Conservation (phyloP, 805 yeast species). For the Ogataea dorogensis region DNA sequence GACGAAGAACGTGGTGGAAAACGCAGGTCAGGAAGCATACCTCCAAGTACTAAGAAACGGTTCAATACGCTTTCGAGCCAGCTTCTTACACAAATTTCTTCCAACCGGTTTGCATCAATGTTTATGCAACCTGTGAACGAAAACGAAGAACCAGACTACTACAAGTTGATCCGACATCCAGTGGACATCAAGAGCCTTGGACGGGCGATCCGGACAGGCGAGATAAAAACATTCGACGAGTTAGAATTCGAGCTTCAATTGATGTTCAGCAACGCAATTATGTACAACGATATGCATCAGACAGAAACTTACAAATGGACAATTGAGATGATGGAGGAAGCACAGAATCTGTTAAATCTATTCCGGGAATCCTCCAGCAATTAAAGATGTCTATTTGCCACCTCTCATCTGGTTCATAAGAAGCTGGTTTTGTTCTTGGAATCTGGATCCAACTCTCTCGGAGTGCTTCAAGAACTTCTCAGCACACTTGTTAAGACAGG, state of each 20-base stretch:
- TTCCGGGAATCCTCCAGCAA: constrained; percentile 46
- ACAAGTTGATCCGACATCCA: constrained; percentile 58
- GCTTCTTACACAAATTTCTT: constrained; percentile 60
- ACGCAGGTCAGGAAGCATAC: constrained; percentile 21
- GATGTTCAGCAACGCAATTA: constrained; percentile 82
- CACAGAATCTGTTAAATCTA: constrained; percentile 52
- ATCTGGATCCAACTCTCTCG: constrained; percentile 97
- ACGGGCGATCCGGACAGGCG: constrained; percentile 55
- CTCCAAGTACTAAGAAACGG: constrained; percentile 40
- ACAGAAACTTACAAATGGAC: constrained; percentile 63
- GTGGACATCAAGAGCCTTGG: constrained; percentile 65
- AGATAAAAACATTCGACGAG: constrained; percentile 47
- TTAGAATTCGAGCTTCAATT: constrained; percentile 67
- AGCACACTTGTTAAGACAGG: constrained; percentile 87
- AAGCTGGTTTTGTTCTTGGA: constrained; percentile 91
- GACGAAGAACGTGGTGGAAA: constrained; percentile 17
- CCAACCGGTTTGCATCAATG: constrained; percentile 71
- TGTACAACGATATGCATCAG: constrained; percentile 65
- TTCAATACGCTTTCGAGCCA: constrained; percentile 63
- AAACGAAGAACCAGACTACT: constrained; percentile 68
- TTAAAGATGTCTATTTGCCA: constrained; percentile 14
- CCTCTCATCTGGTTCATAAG: constrained; percentile 68
- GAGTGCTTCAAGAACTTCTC: constrained; percentile 97
- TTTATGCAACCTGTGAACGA: constrained; percentile 68
- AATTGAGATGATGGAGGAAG: constrained; percentile 67